Evolutionary conservation across 73 alveolate species (phyloP), one percentile per base, ranked within the genome.

Genomic region (Paramecium primaurelia): DNA sequence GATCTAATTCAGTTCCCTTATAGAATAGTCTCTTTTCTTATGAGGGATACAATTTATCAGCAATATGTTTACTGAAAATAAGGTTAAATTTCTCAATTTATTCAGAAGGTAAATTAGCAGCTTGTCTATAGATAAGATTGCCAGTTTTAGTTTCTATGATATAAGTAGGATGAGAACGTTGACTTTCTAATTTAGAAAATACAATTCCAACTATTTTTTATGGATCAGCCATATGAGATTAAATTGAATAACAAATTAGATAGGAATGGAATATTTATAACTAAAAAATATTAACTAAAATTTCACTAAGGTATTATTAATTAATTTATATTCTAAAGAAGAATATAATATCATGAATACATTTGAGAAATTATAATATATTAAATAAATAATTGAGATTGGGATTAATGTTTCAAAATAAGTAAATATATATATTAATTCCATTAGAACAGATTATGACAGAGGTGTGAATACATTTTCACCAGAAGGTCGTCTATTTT

Each of bases 401-500:
- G 36, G 87, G 87, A 73, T 40, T 36, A 37, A 73, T 73, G 87
- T 73, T 73, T 73, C 36, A 34, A 73, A 73, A 73, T 73, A 73
- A 73, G 87, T 73, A 73, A 6, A 37, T 40, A 30, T n/a, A 8
- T 73, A 37, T 22, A 6, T 10, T 20, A 30, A 58, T 93, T 38
- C 8, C 20, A n/a, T 6, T 54, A 83, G 89, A 85, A 87, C 90
- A n/a, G 95, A 98, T 93, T 98, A 98, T 91, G 99, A 98, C 92
- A 95, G 99, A 95, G 98, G 98, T 68, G 99, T 98, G 58, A 98
- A 98, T 77, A 97, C 99, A 83, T 98, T 98, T 95, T 96, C 99
- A 12, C 98, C 98, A 20, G 98, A 96, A 92, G 99, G 99, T 49
- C 89, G 99, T 80, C 92, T 98, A 58, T 97, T 95, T 89, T 97